Evolutionary conservation across 768 basidiomycete genomes (phyloP), one percentile per base, ranked within the genome.

Genomic region (Boletus sensibilis): DNA sequence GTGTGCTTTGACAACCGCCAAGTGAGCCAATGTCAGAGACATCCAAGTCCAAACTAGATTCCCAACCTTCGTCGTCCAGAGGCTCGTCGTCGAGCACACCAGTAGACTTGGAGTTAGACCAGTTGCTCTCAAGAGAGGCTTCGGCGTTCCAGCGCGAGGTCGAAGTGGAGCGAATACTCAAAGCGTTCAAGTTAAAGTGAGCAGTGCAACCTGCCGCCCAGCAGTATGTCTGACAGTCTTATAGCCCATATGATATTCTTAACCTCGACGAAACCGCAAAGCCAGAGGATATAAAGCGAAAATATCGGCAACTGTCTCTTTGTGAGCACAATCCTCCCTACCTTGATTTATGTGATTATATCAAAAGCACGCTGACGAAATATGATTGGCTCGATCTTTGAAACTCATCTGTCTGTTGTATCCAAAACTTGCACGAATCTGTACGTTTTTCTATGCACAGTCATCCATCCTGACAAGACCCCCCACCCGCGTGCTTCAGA

Each of bases 401-500:
- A 21, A 38, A 56, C 54, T n/a, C 42, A 1, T 12, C 37, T 13
- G 14, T 14, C 37, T 33, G 27, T 34, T n/a, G 27, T 12, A 20
- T 44, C 54, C 49, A 27, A 53, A 4, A 42, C 38, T 39, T 33
- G 48, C 43, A 42, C 41, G 34, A 61, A 63, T 50, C 47, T 52
- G 79, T 79, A 80, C 78, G 77, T 80, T 76, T 59, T 72, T 53
- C 69, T 58, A 72, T 63, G 64, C 59, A 59, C 70, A 94, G 92
- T 97, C 74, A 98, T 99, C 67, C 97, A 99, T 80, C 97, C 97
- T 59, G 97, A 99, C 79, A 99, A 98, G 81, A 89, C 90, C 65
- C 78, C 90, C 69, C 92, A 97, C 75, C 79, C 83, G 29, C 84
- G 86, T 65, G 91, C 92, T 49, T 88, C 92, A 64, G 92, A 97